A percentile compares a stretch with the other conserved stretches of the same genome.
Evolutionary conservation across 306 rosid species (phyloP).

Genomic region (Malus orientalis): DNA sequence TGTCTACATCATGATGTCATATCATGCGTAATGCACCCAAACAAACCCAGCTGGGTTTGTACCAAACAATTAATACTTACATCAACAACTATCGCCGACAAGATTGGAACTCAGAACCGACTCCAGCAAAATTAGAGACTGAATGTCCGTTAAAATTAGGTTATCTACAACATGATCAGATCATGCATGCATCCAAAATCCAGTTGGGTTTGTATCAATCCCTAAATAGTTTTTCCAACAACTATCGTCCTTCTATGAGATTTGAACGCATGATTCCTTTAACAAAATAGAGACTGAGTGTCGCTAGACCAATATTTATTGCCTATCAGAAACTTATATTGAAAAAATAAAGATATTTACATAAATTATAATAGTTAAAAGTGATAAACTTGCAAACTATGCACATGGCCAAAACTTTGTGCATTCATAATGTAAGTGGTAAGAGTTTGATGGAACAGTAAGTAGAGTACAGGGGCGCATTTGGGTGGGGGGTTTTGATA

Average conservation of each 20-base stretch:
- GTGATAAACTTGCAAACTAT: background rate
- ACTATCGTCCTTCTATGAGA: background rate
- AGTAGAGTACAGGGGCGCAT: background rate
- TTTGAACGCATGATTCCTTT: too few species aligned
- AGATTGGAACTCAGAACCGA: background rate
- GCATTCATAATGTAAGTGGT: slow-evolving; percentile 1
- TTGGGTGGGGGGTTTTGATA: slow-evolving; percentile 6
- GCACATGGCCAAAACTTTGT: background rate
- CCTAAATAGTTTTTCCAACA: background rate
- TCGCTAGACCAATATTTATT: too few species aligned
- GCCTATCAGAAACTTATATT: background rate
- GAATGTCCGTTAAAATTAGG: background rate
- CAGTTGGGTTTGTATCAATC: background rate
- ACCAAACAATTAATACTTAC: background rate
- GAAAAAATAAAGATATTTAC: background rate
- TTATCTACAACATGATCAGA: background rate
- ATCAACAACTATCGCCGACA: background rate
- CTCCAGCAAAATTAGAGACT: background rate
- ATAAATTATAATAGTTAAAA: too few species aligned
- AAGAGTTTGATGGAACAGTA: background rate
- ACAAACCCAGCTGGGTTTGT: background rate
- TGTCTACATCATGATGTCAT: background rate
- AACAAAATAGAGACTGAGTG: too few species aligned
- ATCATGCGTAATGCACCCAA: background rate
- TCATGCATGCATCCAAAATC: background rate